phyloP scores from a whole-genome alignment of 345 rosid species.

The Murraya koenigii region DNA sequence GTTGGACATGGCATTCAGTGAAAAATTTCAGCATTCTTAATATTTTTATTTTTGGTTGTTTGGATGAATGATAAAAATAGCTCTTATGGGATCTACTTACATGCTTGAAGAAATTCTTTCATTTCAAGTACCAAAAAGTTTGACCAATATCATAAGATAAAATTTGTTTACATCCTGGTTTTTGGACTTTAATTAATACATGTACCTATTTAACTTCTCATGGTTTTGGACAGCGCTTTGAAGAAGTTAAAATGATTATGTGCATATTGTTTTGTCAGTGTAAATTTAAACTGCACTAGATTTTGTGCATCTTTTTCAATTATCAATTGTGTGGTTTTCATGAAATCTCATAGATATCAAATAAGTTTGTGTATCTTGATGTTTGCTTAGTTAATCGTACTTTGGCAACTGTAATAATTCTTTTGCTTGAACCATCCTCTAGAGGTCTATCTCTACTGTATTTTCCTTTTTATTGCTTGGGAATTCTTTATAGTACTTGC shows the following conservation, averaged over 20 bases:
- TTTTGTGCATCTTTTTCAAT: background rate
- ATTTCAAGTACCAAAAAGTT: background rate
- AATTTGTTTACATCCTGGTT: background rate
- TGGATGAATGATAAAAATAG: background rate
- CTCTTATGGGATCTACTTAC: background rate
- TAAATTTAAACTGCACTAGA: background rate
- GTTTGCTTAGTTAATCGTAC: background rate
- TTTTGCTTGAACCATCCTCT: background rate
- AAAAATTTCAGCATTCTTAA: background rate
- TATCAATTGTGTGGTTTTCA: background rate
- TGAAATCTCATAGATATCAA: background rate
- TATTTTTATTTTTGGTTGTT: background rate
- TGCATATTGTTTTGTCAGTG: background rate
- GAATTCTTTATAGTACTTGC: background rate
- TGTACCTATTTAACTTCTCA: background rate
- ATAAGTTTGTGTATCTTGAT: background rate
- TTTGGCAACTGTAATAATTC: background rate
- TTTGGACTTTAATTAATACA: background rate
- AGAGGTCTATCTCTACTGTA: too few species aligned
- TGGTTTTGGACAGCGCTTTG: background rate
- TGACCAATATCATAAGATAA: background rate
- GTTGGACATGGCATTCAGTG: background rate
- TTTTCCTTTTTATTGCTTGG: background rate
- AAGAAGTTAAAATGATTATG: background rate
- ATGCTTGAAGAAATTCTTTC: background rate